phyloP scores from a whole-genome alignment of 768 basidiomycete genomes.

The Rhodotorula graminis region DNA sequence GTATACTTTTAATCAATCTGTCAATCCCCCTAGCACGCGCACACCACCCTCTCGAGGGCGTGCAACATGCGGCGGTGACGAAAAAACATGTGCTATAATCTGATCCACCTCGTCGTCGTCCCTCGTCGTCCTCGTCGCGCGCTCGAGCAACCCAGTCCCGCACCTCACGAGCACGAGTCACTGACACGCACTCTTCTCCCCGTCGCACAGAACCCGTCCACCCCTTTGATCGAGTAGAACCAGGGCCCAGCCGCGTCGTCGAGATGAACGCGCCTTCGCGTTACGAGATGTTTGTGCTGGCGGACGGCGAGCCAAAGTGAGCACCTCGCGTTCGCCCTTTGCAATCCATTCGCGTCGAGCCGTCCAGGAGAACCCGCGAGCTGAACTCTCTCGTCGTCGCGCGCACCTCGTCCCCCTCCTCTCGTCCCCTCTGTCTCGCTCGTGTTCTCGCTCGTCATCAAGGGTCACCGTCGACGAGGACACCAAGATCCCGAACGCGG shows the following conservation, averaged over 20 bases:
- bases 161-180: not conserved
- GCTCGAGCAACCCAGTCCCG: not conserved
- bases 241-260: not conserved
- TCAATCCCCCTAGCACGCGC: slow-evolving; percentile 53
- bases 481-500: slow-evolving; percentile 95
- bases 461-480: slow-evolving; percentile 90
- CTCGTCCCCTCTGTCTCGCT: slow-evolving; percentile 1
- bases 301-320: slow-evolving; percentile 89
- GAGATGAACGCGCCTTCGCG: slow-evolving; percentile 87
- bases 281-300: slow-evolving; percentile 82
- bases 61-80: slow-evolving; percentile 12
- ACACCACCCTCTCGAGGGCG: not conserved
- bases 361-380: not conserved
- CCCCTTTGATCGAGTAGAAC: not conserved
- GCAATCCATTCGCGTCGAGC: not conserved
- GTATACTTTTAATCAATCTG: slow-evolving; percentile 50
- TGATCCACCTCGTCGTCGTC: slow-evolving; percentile 30
- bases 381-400: not conserved
- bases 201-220: not conserved
- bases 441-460: slow-evolving; percentile 15
- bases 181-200: not conserved
- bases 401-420: not conserved
- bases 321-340: slow-evolving; percentile 47
- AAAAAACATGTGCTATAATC: slow-evolving; percentile 35
- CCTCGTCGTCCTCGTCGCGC: no score